phyloP scores from a whole-genome alignment of 176 grass and related monocot species.

The Rhipidocladum racemiflorum region DNA sequence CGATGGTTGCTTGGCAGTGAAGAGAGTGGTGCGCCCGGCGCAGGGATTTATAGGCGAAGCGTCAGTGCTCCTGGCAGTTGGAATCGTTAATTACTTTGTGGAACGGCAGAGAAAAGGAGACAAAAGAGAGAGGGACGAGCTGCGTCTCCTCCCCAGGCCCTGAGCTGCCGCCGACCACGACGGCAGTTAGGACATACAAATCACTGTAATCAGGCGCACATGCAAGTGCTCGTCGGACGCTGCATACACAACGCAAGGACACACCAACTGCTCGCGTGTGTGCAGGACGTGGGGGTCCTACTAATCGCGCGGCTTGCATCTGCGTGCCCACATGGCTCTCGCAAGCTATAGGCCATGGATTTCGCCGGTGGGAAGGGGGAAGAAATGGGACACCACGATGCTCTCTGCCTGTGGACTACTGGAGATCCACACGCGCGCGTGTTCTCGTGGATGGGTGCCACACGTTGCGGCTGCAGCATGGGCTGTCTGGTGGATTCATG shows the following conservation, averaged over 20 bases:
- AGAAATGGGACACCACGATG: not conserved
- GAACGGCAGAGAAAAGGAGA: not conserved
- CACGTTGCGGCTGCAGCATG: not conserved
- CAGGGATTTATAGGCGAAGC: conserved; percentile 49
- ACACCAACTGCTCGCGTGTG: conserved; percentile 31
- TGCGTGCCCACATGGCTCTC: conserved; percentile 26
- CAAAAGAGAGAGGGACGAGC: conserved; percentile 5
- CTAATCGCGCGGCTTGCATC: not conserved
- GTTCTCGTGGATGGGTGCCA: conserved; percentile 1
- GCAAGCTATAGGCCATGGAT: not conserved
- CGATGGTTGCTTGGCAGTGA: conserved; percentile 58
- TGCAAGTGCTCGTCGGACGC: conserved; percentile 46
- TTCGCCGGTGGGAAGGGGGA: not conserved
- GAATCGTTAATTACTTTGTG: conserved; percentile 51
- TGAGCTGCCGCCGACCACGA: conserved; percentile 32
- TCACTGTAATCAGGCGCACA: conserved; percentile 63
- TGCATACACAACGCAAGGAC: not conserved
- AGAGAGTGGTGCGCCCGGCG: conserved; percentile 42
- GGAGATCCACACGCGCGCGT: not conserved
- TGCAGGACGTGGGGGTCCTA: not conserved
- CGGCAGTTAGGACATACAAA: conserved; percentile 50
- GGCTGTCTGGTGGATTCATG: not conserved
- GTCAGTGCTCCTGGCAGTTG: conserved; percentile 39
- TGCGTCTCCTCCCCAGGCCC: conserved; percentile 1
- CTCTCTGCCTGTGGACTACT: not conserved